Percentiles rank a stretch among this genome's conserved stretches.
These are phyloP conservation scores for Erythrobasidium yunnanense DNA, from an alignment of 768 basidiomycete genomes.

Conservation along the genomic window DNA sequence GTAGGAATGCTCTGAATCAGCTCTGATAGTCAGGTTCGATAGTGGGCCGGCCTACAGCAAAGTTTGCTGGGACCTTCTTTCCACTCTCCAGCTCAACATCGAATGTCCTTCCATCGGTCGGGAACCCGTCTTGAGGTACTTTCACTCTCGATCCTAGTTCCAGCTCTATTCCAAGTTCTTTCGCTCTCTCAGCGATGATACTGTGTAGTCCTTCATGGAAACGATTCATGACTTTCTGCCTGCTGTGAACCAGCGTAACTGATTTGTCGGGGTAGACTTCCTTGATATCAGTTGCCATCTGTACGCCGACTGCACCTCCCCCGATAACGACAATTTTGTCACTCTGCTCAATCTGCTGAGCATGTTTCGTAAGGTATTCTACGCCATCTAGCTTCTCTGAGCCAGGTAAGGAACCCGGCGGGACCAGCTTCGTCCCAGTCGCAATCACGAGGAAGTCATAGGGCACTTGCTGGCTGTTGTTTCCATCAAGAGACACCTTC, in stretches of 20 bases:
- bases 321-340: slow-evolving; percentile 43
- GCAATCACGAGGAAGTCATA: slow-evolving; percentile 24
- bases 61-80: background rate
- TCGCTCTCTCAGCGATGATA: slow-evolving; percentile 10
- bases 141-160: slow-evolving; percentile 6
- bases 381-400: slow-evolving; percentile 39
- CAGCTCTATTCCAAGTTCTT: background rate
- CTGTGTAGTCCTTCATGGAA: slow-evolving; percentile 42
- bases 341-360: slow-evolving; percentile 35
- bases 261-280: slow-evolving; percentile 40
- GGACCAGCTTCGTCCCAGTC: slow-evolving; percentile 13
- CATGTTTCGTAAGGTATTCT: slow-evolving; percentile 39
- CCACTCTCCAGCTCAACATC: slow-evolving; percentile 17
- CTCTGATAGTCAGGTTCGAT: background rate
- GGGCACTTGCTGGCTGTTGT: background rate
- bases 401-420: slow-evolving; percentile 2
- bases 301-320: slow-evolving; percentile 44
- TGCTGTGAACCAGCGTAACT: slow-evolving; percentile 43
- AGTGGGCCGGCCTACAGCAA: background rate
- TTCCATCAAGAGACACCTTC: slow-evolving; percentile 5
- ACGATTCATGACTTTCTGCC: slow-evolving; percentile 40
- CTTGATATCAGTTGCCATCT: slow-evolving; percentile 44
- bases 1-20: background rate
- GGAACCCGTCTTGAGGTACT: slow-evolving; percentile 5
- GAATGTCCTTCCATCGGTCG: background rate